phyloP scores from a whole-genome alignment of 2,329 filamentous ascomycete genomes.

The Metarhizium sp. region DNA sequence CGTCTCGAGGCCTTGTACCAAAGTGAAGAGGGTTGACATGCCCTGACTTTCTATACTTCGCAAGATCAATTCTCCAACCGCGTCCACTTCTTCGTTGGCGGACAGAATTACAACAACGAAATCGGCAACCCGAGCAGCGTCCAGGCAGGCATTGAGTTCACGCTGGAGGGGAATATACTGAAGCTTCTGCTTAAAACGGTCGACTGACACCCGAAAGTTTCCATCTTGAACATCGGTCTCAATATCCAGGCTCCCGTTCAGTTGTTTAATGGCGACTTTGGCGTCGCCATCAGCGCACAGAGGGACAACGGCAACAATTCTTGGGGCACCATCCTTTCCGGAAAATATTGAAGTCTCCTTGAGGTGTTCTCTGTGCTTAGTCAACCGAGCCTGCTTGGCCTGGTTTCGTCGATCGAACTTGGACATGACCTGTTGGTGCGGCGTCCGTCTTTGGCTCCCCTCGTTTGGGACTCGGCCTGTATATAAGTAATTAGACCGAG shows the following conservation, averaged over 20 bases:
- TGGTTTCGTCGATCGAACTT: slow-evolving; percentile 94
- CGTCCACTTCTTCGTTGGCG: slow-evolving; percentile 73
- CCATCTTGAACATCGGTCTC: slow-evolving; percentile 52
- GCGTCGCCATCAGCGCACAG: slow-evolving; percentile 66
- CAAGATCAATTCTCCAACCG: slow-evolving; percentile 74
- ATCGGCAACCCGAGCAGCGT: slow-evolving; percentile 81
- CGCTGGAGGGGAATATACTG: slow-evolving; percentile 71
- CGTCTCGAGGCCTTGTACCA: slow-evolving; percentile 70
- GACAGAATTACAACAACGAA: slow-evolving; percentile 85
- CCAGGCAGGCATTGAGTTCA: slow-evolving; percentile 68
- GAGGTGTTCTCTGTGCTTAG: slow-evolving; percentile 75
- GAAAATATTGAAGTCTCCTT: slow-evolving; percentile 72
- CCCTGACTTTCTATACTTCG: slow-evolving; percentile 87
- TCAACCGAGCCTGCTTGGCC: slow-evolving; percentile 77
- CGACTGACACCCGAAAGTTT: slow-evolving; percentile 59
- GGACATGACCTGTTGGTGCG: slow-evolving; percentile 93
- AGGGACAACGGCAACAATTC: slow-evolving; percentile 81
- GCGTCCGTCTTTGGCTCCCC: slow-evolving; percentile 69
- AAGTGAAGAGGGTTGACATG: slow-evolving; percentile 81
- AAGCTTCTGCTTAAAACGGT: slow-evolving; percentile 90
- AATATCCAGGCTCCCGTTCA: slow-evolving; percentile 76
- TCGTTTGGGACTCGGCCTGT: slow-evolving; percentile 71
- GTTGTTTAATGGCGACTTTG: slow-evolving; percentile 52
- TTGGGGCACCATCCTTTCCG: slow-evolving; percentile 78
- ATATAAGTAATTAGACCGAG: neutral